phyloP scores from a whole-genome alignment of 306 rosid genomes.

The Cicer cuneatum region DNA sequence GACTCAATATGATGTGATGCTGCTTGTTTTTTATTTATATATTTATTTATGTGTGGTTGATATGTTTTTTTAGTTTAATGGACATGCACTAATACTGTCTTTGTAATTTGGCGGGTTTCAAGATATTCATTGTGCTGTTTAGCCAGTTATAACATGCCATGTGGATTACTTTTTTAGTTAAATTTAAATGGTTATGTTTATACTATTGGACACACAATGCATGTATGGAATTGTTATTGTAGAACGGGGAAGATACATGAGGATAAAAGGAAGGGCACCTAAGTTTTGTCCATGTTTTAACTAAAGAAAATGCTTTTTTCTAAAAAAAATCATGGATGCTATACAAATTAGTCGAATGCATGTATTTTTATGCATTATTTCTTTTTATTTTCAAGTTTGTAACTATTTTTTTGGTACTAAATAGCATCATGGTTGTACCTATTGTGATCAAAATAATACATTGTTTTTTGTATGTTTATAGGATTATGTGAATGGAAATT shows the following conservation, averaged over 20 bases:
- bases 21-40: neutral
- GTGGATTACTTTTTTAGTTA: no score
- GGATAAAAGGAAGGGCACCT: no score
- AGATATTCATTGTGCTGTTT: no score
- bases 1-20: neutral
- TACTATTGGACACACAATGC: no score
- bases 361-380: neutral
- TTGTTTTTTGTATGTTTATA: neutral
- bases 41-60: neutral
- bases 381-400: neutral
- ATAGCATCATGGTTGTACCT: neutral
- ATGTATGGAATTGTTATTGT: no score
- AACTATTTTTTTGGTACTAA: neutral
- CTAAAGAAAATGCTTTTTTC: neutral
- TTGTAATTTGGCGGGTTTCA: no score
- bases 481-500: neutral
- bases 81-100: no score
- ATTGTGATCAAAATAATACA: neutral
- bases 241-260: no score
- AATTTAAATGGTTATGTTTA: no score
- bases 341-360: neutral
- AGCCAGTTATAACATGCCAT: no score
- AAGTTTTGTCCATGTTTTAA: no score
- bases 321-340: neutral
- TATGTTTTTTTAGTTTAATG: neutral